Conservation (phyloP, 306 rosid species). For the Quercus suber region DNA sequence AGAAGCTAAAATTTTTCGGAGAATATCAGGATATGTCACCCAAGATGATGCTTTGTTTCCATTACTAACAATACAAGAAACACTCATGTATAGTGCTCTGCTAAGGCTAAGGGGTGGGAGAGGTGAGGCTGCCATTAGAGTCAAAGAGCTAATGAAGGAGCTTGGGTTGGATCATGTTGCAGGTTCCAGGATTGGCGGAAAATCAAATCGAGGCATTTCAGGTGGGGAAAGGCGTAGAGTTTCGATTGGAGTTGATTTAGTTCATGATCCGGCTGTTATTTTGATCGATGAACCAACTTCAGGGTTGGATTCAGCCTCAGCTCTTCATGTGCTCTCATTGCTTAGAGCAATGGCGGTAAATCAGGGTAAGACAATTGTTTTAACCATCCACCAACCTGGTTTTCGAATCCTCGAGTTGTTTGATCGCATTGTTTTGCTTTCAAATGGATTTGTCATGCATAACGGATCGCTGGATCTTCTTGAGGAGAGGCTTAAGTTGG, state of each 20-base stretch:
- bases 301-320: constrained; percentile 96
- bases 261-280: constrained; percentile 85
- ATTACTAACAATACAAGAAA: constrained; percentile 83
- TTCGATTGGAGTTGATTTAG: constrained; percentile 89
- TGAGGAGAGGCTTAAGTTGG: constrained; percentile 56
- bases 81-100: constrained; percentile 80
- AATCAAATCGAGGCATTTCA: constrained; percentile 58
- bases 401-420: constrained; percentile 75
- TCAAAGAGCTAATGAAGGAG: constrained; percentile 67
- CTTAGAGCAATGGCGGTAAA: constrained; percentile 68
- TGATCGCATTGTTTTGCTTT: constrained; percentile 62
- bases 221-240: constrained; percentile 95
- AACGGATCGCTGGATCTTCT: constrained; percentile 72
- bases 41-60: constrained; percentile 90
- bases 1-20: constrained; percentile 46
- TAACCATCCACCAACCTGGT: constrained; percentile 95
- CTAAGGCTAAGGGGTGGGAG: constrained; percentile 63
- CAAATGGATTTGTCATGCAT: constrained; percentile 73
- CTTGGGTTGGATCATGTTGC: constrained; percentile 79
- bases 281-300: constrained; percentile 97
- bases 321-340: constrained; percentile 70
- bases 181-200: constrained; percentile 65
- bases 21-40: constrained; percentile 70
- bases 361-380: constrained; percentile 75
- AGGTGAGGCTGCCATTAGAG: constrained; percentile 56